These are phyloP conservation scores for Circinella minor DNA, from an alignment of 371 early-diverging fungal genomes.

Conservation along the genomic window DNA sequence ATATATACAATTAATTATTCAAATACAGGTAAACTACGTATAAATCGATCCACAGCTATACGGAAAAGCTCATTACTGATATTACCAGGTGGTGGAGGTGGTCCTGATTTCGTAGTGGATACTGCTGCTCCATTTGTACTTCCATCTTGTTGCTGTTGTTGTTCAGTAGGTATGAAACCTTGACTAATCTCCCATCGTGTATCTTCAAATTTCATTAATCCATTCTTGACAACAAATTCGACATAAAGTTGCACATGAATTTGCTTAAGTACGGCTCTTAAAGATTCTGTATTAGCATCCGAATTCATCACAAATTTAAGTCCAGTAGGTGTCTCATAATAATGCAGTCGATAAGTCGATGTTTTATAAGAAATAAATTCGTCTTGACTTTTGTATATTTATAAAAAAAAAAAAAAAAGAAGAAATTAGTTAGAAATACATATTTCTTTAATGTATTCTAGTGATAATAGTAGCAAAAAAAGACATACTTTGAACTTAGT, in stretches of 20 bases:
- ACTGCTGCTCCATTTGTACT: conserved; percentile 11
- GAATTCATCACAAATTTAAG: conserved; percentile 89
- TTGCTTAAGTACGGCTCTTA: conserved; percentile 74
- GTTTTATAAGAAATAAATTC: conserved; percentile 85
- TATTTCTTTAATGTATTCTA: too few relatives aligned
- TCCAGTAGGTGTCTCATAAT: conserved; percentile 86
- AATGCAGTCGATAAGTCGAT: conserved; percentile 86
- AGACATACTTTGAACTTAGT: conserved; percentile 56
- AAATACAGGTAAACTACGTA: conserved; percentile 68
- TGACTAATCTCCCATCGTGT: conserved; percentile 58
- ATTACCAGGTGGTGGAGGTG: conserved; percentile 54
- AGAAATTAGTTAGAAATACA: neutral
- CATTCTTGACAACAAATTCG: conserved; percentile 88
- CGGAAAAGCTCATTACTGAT: conserved; percentile 76
- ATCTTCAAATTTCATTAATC: conserved; percentile 64
- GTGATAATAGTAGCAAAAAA: too few relatives aligned
- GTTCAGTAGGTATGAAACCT: conserved; percentile 33
- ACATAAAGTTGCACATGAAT: conserved; percentile 90
- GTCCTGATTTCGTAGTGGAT: conserved; percentile 7
- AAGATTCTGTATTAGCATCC: conserved; percentile 71
- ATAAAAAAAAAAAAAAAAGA: neutral
- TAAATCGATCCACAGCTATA: conserved; percentile 68
- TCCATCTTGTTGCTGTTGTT: conserved; percentile 22
- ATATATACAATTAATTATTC: conserved; percentile 28
- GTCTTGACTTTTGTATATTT: conserved; percentile 52